Base-by-base conservation (phyloP, 306 rosid species). In the Prunus kanzakura region DNA sequence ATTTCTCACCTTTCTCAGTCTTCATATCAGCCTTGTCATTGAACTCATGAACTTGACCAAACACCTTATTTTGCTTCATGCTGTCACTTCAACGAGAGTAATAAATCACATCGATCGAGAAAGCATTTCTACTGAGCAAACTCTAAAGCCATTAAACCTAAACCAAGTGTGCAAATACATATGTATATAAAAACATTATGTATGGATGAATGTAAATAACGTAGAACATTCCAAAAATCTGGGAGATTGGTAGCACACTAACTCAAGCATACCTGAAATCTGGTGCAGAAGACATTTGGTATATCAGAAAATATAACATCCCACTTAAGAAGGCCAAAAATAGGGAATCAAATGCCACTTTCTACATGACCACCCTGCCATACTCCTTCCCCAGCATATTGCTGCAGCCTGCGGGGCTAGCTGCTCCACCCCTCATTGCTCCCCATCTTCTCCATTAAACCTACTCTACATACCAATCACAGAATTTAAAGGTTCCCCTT, bases 271-370 rank as follows among this genome's bases (percentile, higher is more conserved):
- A 90, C 98, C 97, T 94, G 98, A 89, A 92, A 94, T 81, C 80
- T 90, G 80, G 88, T 92, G 76, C 89, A 87, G 80, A 94, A 94
- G 80, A 89, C 98, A 89, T 92, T 87, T 56, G 92, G 97, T 45
- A 88, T 83, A 80, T 90, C 86, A 27, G 96, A 85, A 80, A 84
- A 92, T 72, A 92, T 86, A 67, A 89, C 74, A 71, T 94, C 93
- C 98, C 98, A 94, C 93, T 90, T 89, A 70, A 94, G 96, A 80
- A 94, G 91, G 81, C 96, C 98, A 78, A 92, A 94, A 74, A 92
- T 85, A 73, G 97, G 87, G 69, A 94, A 80, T 97, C 96, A 94
- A 86, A 90, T 94, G 78, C 97, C 96, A 77, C 92, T 90, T 77
- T 94, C 97, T 56, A 93, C 57, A 81, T 94, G 98, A 75, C 92